phyloP scores from a whole-genome alignment of 2,329 filamentous ascomycete genomes.

The Alternaria tenuissima region DNA sequence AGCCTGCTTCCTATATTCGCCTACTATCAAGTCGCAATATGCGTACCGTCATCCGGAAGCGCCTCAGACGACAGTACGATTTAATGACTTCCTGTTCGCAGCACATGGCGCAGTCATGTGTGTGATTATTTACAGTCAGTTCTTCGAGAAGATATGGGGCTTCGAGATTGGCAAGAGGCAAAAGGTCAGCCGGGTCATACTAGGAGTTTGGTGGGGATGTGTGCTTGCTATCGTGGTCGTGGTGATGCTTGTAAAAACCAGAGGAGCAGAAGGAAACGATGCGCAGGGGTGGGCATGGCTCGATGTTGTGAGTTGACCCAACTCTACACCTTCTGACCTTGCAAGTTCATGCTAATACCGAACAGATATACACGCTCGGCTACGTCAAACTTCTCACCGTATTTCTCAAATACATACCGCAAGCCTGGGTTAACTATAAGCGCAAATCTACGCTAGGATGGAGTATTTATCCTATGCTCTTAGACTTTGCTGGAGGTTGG shows the following conservation, averaged over 20 bases:
- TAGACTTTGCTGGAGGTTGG: constrained; percentile 83
- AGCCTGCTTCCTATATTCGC: constrained; percentile 77
- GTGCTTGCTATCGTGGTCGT: constrained; percentile 64
- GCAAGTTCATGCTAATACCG: neutral
- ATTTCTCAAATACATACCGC: constrained; percentile 88
- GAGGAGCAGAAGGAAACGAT: constrained; percentile 56
- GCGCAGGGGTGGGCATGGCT: constrained; percentile 68
- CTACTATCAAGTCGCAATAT: constrained; percentile 81
- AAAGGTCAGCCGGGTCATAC: constrained; percentile 67
- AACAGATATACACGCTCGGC: constrained; percentile 70
- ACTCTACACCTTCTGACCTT: constrained; percentile 60
- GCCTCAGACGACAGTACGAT: constrained; percentile 81
- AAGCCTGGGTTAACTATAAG: constrained; percentile 75
- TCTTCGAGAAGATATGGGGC: constrained; percentile 76
- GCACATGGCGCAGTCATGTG: constrained; percentile 79
- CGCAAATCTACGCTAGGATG: constrained; percentile 87
- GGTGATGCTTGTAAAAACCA: constrained; percentile 55
- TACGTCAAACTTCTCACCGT: constrained; percentile 92
- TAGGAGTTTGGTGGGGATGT: constrained; percentile 75
- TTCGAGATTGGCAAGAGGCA: constrained; percentile 69
- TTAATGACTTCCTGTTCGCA: constrained; percentile 92
- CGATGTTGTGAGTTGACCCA: constrained; percentile 62
- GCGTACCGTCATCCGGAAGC: constrained; percentile 76
- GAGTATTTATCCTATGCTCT: constrained; percentile 83
- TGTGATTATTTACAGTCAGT: constrained; percentile 77